These are phyloP conservation scores for Aspergillus steynii DNA, from an alignment of 495 filamentous ascomycete species.

Conservation along the genomic window DNA sequence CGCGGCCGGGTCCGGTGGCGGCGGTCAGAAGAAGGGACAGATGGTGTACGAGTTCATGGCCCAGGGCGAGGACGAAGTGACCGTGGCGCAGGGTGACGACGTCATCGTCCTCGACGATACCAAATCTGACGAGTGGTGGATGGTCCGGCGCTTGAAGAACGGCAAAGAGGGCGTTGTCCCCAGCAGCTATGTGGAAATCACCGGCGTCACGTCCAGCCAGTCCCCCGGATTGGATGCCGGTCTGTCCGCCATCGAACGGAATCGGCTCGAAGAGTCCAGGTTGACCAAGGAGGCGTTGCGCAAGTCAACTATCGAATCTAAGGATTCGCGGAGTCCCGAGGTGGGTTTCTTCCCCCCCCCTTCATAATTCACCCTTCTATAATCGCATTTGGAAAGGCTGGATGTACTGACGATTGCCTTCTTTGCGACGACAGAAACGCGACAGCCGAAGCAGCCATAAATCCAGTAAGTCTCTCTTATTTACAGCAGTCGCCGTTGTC, in stretches of 20 bases:
- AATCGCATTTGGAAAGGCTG: no score
- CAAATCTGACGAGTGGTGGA: slow-evolving; percentile 98
- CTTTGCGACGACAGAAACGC: slow-evolving; percentile 68
- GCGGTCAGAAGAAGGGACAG: slow-evolving; percentile 74
- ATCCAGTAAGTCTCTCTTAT: slow-evolving; percentile 65
- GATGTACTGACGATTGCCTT: slow-evolving; percentile 34
- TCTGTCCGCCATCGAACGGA: slow-evolving; percentile 75
- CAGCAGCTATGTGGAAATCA: slow-evolving; percentile 91
- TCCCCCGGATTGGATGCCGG: slow-evolving; percentile 62
- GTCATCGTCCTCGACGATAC: slow-evolving; percentile 86
- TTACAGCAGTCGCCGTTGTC: not conserved
- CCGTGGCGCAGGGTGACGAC: slow-evolving; percentile 85
- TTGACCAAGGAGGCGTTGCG: slow-evolving; percentile 73
- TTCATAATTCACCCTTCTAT: not conserved
- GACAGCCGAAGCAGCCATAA: slow-evolving; percentile 65
- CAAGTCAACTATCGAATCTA: slow-evolving; percentile 56
- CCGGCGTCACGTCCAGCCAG: slow-evolving; percentile 54
- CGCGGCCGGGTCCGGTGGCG: slow-evolving; percentile 67
- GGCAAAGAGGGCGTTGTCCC: slow-evolving; percentile 97
- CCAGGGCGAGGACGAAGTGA: slow-evolving; percentile 95
- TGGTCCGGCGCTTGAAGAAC: slow-evolving; percentile 85
- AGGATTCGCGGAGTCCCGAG: slow-evolving; percentile 60
- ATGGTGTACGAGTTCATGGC: slow-evolving; percentile 96
- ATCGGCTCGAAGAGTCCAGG: slow-evolving; percentile 78
- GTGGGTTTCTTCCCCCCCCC: slow-evolving; percentile 43